A percentile compares a stretch with the other conserved stretches of the same genome.
These are phyloP conservation scores for Xylariaceae sp. DNA, from an alignment of 2,329 filamentous ascomycete genomes.

Conservation along the genomic window DNA sequence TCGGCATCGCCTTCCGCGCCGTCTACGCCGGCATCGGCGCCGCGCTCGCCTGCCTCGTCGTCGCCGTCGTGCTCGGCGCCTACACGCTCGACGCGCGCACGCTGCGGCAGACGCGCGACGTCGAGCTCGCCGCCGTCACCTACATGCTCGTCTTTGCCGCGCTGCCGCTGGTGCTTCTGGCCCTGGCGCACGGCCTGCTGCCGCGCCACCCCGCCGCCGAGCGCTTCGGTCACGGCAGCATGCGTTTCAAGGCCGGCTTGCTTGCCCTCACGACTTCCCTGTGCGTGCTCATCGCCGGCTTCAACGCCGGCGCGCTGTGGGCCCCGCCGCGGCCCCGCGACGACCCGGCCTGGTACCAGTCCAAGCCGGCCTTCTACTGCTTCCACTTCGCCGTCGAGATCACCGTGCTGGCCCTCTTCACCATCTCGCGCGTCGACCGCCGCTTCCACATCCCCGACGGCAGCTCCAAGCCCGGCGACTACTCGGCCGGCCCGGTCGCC, in stretches of 20 bases:
- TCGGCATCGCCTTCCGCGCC: conserved; percentile 19
- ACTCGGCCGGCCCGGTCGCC: too few species aligned
- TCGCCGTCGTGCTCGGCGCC: conserved; percentile 20
- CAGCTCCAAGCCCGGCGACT: conserved; percentile 17
- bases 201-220: conserved; percentile 19
- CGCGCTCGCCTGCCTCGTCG: conserved; percentile 26
- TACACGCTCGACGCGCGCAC: conserved; percentile 18
- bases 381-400: conserved; percentile 28
- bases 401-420: conserved; percentile 14
- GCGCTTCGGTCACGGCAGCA: conserved; percentile 25
- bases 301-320: conserved; percentile 20
- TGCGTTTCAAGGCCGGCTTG: conserved; percentile 22
- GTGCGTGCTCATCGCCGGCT: conserved; percentile 18
- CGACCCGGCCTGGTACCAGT: conserved; percentile 23
- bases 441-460: conserved; percentile 21
- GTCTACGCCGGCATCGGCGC: conserved; percentile 20
- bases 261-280: conserved; percentile 15
- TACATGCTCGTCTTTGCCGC: conserved; percentile 23
- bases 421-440: conserved; percentile 16
- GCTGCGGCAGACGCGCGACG: conserved; percentile 15
- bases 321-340: conserved; percentile 14
- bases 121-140: conserved; percentile 20
- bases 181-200: conserved; percentile 20
- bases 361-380: conserved; percentile 27
- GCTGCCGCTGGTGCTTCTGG: conserved; percentile 18